Evolutionary conservation across 2,329 filamentous ascomycete species (phyloP), one percentile per base, ranked within the genome.

Genomic region (Paracorniculantispora psalliotae): DNA sequence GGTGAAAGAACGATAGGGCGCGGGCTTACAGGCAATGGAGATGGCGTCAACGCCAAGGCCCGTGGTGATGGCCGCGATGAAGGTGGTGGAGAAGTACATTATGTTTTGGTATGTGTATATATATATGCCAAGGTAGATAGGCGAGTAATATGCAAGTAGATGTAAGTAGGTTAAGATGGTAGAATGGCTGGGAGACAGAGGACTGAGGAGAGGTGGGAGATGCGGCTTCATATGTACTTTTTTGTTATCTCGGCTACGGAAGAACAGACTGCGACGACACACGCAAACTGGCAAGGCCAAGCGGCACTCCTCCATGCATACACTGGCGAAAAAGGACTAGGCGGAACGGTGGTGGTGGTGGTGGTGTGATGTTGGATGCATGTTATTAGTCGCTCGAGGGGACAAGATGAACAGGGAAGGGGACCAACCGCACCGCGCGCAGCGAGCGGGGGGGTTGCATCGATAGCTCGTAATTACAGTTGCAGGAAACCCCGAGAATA

Each of bases 21-120:
- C 7, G 13, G 12, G 44, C 53, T 19, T 30, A 56, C 53, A 47
- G 17, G 43, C 30, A 37, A 56, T 26, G 23, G 53, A 48, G 17
- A 23, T 48, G 53, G 33, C 53, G 13, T 56, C 53, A 10, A 48
- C 43, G 19, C 53, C 53, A 28, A 47, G 15, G 53, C 53, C 30
- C 17, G 53, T 47, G 53, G 41, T 48, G 28, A 56, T 39, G 33
- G 53, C 53, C 3, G 53, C 44, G 28, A 56, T 21, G n/a, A 56
- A 56, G 43, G 53, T 56, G 17, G 53, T 56, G 30, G 53, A 56
- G 17, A 56, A 56, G 43, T 56, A 56, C 53, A 56, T 56, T 15
- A 15, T 28, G 44, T 25, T 17, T 15, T 23, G 28, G 52, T 33
- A 35, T 55, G 21, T 55, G 6, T 55, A 28, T 26, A 15, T 4